These are phyloP conservation scores for Umbelopsis ramanniana DNA, from an alignment of 192 early-diverging fungal species.

Conservation along the genomic window DNA sequence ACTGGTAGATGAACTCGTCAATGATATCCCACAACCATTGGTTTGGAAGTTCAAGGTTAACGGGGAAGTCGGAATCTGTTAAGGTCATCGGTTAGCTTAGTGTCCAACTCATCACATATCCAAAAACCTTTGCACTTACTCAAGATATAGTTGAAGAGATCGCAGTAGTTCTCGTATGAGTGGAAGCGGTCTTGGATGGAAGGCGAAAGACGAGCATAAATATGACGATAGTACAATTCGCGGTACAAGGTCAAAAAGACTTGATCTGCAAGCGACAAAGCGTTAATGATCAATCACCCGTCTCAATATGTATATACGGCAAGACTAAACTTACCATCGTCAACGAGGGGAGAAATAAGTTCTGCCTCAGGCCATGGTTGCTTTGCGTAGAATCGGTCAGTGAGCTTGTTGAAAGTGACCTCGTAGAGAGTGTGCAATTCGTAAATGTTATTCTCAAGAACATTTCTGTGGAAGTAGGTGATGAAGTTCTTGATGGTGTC, in stretches of 20 bases:
- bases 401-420: slow-evolving; percentile 86
- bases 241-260: slow-evolving; percentile 94
- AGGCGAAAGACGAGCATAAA: slow-evolving; percentile 90
- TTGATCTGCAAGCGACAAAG: slow-evolving; percentile 57
- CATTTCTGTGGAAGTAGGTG: slow-evolving; percentile 76
- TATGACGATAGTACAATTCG: slow-evolving; percentile 97
- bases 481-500: slow-evolving; percentile 87
- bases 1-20: slow-evolving; percentile 99
- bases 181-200: slow-evolving; percentile 88
- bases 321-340: slow-evolving; percentile 65
- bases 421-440: slow-evolving; percentile 91
- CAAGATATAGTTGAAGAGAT: slow-evolving; percentile 95
- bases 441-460: slow-evolving; percentile 80
- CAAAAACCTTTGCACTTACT: slow-evolving; percentile 54
- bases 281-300: background rate
- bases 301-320: background rate
- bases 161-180: slow-evolving; percentile 97
- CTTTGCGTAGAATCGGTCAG: slow-evolving; percentile 92
- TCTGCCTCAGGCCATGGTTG: slow-evolving; percentile 88
- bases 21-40: slow-evolving; percentile 99
- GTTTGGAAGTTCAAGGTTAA: slow-evolving; percentile 93
- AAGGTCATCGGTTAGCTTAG: background rate
- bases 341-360: slow-evolving; percentile 77
- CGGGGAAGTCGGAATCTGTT: slow-evolving; percentile 77
- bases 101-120: background rate